These are phyloP conservation scores for Phytophthora sp. DNA, from an alignment of 352 stramenopile species.

Conservation along the genomic window DNA sequence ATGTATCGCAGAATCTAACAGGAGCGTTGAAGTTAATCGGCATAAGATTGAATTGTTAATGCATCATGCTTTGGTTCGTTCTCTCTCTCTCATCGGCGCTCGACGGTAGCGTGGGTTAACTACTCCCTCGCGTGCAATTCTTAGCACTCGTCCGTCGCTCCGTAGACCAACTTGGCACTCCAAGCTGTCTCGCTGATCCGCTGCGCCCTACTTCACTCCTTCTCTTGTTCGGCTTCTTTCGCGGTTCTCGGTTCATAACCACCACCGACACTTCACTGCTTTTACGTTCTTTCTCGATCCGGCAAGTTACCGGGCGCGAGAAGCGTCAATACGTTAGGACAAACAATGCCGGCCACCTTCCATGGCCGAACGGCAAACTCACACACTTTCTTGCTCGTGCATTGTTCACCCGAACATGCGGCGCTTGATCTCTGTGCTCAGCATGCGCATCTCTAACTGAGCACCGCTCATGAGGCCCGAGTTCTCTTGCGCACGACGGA, in stretches of 20 bases:
- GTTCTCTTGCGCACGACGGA: constrained; percentile 97
- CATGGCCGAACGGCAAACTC: constrained; percentile 24
- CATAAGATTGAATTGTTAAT: too few relatives aligned
- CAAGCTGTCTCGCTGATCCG: too few relatives aligned
- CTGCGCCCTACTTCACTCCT: too few relatives aligned
- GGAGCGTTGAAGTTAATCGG: too few relatives aligned
- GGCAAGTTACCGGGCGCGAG: constrained; percentile 1
- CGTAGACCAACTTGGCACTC: not conserved
- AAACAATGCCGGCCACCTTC: constrained; percentile 26
- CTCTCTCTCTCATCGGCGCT: too few relatives aligned
- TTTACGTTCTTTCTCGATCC: constrained; percentile 11
- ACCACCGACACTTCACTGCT: constrained; percentile 7
- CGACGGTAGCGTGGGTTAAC: too few relatives aligned
- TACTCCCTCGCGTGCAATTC: too few relatives aligned
- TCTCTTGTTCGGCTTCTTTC: constrained; percentile 17
- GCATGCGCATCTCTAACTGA: constrained; percentile 73
- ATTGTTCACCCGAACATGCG: constrained; percentile 42
- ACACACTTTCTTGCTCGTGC: constrained; percentile 5
- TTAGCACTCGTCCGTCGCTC: too few relatives aligned
- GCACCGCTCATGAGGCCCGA: constrained; percentile 89
- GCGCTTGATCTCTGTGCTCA: constrained; percentile 74
- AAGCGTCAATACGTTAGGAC: constrained; percentile 24
- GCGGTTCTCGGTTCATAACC: constrained; percentile 3
- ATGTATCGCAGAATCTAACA: not conserved
- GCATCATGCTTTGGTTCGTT: too few relatives aligned